Base-by-base conservation (phyloP, 2,329 filamentous ascomycete genomes). In the Coniella vitis region DNA sequence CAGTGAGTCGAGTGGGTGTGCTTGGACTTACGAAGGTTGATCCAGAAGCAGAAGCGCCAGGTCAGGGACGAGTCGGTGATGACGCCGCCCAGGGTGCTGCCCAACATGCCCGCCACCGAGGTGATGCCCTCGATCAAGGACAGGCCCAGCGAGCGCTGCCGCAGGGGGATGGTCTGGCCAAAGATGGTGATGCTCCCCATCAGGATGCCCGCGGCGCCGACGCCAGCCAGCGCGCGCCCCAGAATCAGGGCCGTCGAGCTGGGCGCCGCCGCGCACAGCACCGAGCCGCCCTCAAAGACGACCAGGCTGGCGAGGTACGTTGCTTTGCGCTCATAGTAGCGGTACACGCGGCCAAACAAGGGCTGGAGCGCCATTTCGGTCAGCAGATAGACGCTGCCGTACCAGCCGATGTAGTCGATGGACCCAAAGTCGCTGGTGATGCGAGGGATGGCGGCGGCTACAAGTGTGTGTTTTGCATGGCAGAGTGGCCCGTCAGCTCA, bases 21-120 rank as follows among this genome's bases (percentile, higher is more conserved):
- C 5, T 25, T 16, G 10, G 9, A 42, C 48, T 39, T 20, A 51
- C 48, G 47, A 17, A 49, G 42, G 38, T 49, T 49, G 17, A 46
- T 49, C 47, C 47, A 51, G n/a, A 49, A 49, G 16, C 47, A 49
- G 12, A 49, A 49, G 14, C 47, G 34, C 47, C 47, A 49, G 2
- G 47, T 49, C 41, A 49, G 37, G 7, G 43, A 47, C 31, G 41
- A 45, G 13, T 49, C 47, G 2, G 42, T 49, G 21, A 49, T 45
- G 13, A 40, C 37, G 1, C 47, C 47, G 5, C 47, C 47, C 7
- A 49, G 21, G 10, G 45, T 45, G 16, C 41, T 43, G 4, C 47
- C 47, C 8, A 46, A 37, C 45, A 49, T 49, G n/a, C 41, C 44
- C n/a, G 47, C 47, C 16, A 46, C 42, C 13, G 45, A 45, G 13